Conservation (phyloP, 257 asterid genomes). For the Solanum clarkiae region DNA sequence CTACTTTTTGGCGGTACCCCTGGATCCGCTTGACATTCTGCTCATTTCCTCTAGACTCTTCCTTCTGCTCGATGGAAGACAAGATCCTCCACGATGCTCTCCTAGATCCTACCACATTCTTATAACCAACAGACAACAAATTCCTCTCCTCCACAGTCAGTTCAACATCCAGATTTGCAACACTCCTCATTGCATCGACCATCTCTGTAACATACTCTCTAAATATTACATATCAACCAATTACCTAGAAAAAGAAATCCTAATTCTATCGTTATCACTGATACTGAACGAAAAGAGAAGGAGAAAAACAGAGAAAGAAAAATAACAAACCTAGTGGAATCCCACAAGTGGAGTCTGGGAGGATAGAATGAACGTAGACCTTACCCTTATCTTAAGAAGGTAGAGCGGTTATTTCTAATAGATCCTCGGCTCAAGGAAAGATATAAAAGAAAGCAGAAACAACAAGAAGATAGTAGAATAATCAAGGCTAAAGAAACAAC, state of each 20-base stretch:
- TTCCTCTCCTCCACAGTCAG: slow-evolving; percentile 11
- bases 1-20: slow-evolving; percentile 5
- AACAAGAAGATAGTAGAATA: not conserved
- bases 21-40: slow-evolving; percentile 12
- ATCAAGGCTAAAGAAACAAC: not conserved
- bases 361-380: not conserved
- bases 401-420: not conserved
- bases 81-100: slow-evolving; percentile 13
- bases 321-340: not conserved
- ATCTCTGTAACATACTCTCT: slow-evolving; percentile 1
- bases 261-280: not conserved
- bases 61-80: slow-evolving; percentile 10
- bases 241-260: not conserved
- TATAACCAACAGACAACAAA: slow-evolving; percentile 7
- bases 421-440: not conserved
- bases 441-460: not conserved
- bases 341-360: not conserved
- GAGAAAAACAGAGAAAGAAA: not conserved
- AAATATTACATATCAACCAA: not conserved
- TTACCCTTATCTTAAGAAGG: not conserved
- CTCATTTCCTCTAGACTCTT: slow-evolving; percentile 9
- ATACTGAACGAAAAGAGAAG: not conserved
- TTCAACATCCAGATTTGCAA: slow-evolving; percentile 5
- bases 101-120: slow-evolving; percentile 11
- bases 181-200: slow-evolving; percentile 9